Percentiles rank a stretch among this genome's conserved stretches.
Evolutionary conservation across 2,329 filamentous ascomycete genomes (phyloP).

Genomic region (Onygena corvina): DNA sequence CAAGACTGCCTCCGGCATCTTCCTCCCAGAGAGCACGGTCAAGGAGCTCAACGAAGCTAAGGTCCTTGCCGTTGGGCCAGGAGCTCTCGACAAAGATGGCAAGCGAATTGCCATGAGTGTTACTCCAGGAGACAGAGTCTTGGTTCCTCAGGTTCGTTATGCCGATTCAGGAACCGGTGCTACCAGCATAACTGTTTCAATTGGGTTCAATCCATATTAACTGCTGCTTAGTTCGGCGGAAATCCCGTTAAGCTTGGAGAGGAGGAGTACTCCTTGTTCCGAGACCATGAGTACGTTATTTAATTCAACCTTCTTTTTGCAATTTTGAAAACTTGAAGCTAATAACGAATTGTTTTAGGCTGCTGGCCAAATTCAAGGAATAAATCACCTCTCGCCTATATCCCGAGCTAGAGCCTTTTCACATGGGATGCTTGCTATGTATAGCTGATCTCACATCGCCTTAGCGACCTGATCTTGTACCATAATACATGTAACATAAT

Average conservation of each 20-base stretch:
- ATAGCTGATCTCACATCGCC: background rate
- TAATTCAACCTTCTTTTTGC: background rate
- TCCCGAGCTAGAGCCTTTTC: background rate
- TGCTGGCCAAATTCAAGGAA: slow-evolving; percentile 98
- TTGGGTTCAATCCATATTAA: background rate
- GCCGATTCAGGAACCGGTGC: no score
- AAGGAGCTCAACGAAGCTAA: slow-evolving; percentile 98
- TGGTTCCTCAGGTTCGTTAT: slow-evolving; percentile 87
- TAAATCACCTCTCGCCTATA: slow-evolving; percentile 36
- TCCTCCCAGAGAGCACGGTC: slow-evolving; percentile 89
- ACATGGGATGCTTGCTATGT: background rate
- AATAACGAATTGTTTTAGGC: slow-evolving; percentile 43
- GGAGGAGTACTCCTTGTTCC: slow-evolving; percentile 90
- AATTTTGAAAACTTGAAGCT: background rate
- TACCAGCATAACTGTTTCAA: background rate
- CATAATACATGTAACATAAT: slow-evolving; percentile 8
- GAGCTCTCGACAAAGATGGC: slow-evolving; percentile 74
- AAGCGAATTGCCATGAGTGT: slow-evolving; percentile 80
- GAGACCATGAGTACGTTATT: slow-evolving; percentile 87
- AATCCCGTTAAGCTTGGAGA: slow-evolving; percentile 95
- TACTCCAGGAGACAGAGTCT: slow-evolving; percentile 69
- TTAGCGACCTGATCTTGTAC: background rate
- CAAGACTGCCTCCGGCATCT: slow-evolving; percentile 94
- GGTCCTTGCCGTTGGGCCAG: slow-evolving; percentile 89
- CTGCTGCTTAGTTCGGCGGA: slow-evolving; percentile 62